Base-by-base conservation (phyloP, 768 basidiomycete genomes). In the Leccinellum albellum region DNA sequence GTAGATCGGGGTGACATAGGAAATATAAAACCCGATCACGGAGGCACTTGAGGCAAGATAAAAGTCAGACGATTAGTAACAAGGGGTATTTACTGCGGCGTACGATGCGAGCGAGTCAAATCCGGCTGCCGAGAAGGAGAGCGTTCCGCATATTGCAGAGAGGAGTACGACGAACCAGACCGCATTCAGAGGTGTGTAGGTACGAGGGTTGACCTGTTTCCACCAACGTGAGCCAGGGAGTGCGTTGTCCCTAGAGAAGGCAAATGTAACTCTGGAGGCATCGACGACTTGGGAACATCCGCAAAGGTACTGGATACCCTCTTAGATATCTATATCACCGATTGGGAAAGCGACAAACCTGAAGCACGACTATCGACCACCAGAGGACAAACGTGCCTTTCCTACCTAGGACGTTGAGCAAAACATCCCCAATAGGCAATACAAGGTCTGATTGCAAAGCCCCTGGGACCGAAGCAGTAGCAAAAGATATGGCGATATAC, bases 251-350 rank as follows among this genome's bases (percentile, higher is more conserved):
- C 76, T 56, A 10, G 62, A 68, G 60, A 79, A 78, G 21, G 78
- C 78, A 49, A 78, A 80, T 31, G 79, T 69, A 23, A 78, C 78
- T 44, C 78, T 74, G n/a, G 79, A 78, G 26, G 76, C 78, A 59
- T 79, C 78, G 23, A 80, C 71, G 53, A 67, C 70, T 61, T 81
- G 79, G 12, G 79, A 78, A 7, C 77, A 78, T 28, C 77, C 78
- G 1, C 73, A 76, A 23, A 77, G 65, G 54, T 68, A 78, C 74
- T 79, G 63, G 17, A 20, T 13, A 12, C 13, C 14, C 57, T 14
- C 35, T 35, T 28, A 24, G 24, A 24, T 47, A 28, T 14, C 4
- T 28, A 13, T 3, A 40, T 40, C 21, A 9, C 20, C 3, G 5
- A 7, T 10, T 0, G 13, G 17, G 26, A 29, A 46, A 14, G 35